Percentiles rank a stretch among this genome's conserved stretches.
phyloP scores from a whole-genome alignment of 1,284 basidiomycete species.

The Microbotryum saponariae region DNA sequence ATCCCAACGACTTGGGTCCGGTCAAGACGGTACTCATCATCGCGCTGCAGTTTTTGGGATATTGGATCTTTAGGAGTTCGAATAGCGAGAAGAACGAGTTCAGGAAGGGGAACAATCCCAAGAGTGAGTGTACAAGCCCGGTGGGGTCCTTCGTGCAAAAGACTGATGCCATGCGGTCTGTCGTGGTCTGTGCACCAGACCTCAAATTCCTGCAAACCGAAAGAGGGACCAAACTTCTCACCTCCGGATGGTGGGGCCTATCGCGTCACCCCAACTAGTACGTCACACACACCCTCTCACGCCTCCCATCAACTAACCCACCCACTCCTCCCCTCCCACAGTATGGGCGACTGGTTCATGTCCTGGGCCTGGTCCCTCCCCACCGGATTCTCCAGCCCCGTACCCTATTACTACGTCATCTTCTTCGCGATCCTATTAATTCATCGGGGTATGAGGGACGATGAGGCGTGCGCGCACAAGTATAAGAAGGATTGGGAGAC shows the following conservation, averaged over 20 bases:
- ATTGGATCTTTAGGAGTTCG: constrained; percentile 80
- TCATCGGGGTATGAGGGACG: constrained; percentile 85
- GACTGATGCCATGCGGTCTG: neutral
- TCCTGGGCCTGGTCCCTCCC: constrained; percentile 89
- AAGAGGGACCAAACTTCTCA: constrained; percentile 81
- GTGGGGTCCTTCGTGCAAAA: neutral
- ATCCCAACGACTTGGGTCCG: constrained; percentile 68
- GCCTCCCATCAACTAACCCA: neutral
- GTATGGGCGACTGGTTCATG: constrained; percentile 72
- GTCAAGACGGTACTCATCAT: constrained; percentile 57
- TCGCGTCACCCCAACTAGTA: constrained; percentile 71
- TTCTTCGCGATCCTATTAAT: constrained; percentile 83
- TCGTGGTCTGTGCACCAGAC: constrained; percentile 42
- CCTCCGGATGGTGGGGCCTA: constrained; percentile 93
- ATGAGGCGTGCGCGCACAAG: constrained; percentile 85
- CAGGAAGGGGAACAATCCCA: constrained; percentile 85
- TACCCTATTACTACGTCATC: constrained; percentile 90
- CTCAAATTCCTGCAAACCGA: constrained; percentile 75
- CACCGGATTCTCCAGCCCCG: constrained; percentile 80
- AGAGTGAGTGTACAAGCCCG: constrained; percentile 49
- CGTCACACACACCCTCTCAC: constrained; percentile 1
- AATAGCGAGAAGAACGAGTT: constrained; percentile 97
- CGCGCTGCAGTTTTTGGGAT: constrained; percentile 64
- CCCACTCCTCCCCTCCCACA: constrained; percentile 41
- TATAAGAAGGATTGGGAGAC: constrained; percentile 79